Percentiles rank a stretch among this genome's conserved stretches.
phyloP scores from a whole-genome alignment of 202 grass and related monocot genomes.

The Bolboschoenoplectus hybrid region DNA sequence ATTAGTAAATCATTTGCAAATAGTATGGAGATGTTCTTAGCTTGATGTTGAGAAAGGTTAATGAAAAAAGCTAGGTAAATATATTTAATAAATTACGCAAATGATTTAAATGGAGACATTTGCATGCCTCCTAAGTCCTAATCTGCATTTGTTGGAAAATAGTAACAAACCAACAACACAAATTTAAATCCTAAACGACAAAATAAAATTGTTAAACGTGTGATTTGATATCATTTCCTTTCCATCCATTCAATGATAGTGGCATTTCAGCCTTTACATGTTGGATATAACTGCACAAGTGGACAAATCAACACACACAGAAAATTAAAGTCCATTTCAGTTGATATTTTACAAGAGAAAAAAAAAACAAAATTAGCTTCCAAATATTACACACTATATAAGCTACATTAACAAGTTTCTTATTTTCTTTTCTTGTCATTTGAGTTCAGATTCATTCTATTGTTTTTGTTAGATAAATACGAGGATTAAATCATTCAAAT shows the following conservation, averaged over 20 bases:
- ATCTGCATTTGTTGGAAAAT: background rate
- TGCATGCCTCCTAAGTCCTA: background rate
- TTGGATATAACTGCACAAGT: background rate
- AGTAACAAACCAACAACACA: background rate
- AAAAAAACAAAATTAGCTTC: background rate
- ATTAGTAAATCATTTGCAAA: too few relatives aligned
- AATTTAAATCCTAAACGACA: background rate
- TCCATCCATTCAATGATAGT: background rate
- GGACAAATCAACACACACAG: background rate
- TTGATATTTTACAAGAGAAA: background rate
- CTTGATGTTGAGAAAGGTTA: background rate
- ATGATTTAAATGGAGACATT: background rate
- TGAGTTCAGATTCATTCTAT: background rate
- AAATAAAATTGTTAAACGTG: background rate
- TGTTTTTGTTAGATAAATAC: too few relatives aligned
- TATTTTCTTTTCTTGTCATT: background rate
- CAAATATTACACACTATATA: background rate
- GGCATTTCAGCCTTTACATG: slow-evolving; percentile 16
- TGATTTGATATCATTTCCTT: slow-evolving; percentile 1
- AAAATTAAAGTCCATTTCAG: background rate
- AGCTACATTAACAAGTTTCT: background rate
- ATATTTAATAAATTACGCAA: background rate
- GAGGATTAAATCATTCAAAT: too few relatives aligned
- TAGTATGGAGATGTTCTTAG: background rate
- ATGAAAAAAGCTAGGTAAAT: background rate